These are phyloP conservation scores for Porphyridium purpureum DNA, from an alignment of 23 red algal genomes.

Conservation along the genomic window DNA sequence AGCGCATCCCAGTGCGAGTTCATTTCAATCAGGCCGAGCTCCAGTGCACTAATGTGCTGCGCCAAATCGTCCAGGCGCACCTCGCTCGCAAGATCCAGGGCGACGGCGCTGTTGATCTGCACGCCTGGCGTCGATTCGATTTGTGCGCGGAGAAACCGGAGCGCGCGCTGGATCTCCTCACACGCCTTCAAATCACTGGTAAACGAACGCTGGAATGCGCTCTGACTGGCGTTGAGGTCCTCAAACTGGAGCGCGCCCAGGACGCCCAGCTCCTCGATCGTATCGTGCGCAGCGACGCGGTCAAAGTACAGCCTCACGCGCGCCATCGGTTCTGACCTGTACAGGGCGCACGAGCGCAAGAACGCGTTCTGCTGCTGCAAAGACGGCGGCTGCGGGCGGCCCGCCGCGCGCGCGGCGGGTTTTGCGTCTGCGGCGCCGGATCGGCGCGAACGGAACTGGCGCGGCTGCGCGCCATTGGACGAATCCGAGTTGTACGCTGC, in stretches of 20 bases:
- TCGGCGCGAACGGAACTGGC: too few relatives aligned
- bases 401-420: too few relatives aligned
- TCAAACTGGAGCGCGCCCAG: slow-evolving; percentile 65
- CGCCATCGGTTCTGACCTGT: slow-evolving; percentile 90
- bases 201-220: slow-evolving; percentile 75
- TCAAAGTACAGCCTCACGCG: slow-evolving; percentile 85
- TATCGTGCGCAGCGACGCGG: slow-evolving; percentile 65
- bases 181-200: slow-evolving; percentile 50
- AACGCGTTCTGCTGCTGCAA: too few relatives aligned
- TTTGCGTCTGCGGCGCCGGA: too few relatives aligned
- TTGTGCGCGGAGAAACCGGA: slow-evolving; percentile 55
- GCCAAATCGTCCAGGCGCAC: slow-evolving; percentile 66
- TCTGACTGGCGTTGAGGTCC: slow-evolving; percentile 65
- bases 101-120: background rate
- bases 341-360: too few relatives aligned
- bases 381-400: too few relatives aligned
- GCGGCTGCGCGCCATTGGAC: too few relatives aligned
- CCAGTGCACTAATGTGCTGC: slow-evolving; percentile 28
- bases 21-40: slow-evolving; percentile 53
- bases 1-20: slow-evolving; percentile 60
- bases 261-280: slow-evolving; percentile 69
- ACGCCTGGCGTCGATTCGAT: slow-evolving; percentile 8
- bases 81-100: background rate
- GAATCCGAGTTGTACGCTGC: too few relatives aligned
- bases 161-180: slow-evolving; percentile 85